A percentile compares a stretch with the other conserved stretches of the same genome.
These are phyloP conservation scores for Boletus rubropictus DNA, from an alignment of 768 basidiomycete species.

Conservation along the genomic window DNA sequence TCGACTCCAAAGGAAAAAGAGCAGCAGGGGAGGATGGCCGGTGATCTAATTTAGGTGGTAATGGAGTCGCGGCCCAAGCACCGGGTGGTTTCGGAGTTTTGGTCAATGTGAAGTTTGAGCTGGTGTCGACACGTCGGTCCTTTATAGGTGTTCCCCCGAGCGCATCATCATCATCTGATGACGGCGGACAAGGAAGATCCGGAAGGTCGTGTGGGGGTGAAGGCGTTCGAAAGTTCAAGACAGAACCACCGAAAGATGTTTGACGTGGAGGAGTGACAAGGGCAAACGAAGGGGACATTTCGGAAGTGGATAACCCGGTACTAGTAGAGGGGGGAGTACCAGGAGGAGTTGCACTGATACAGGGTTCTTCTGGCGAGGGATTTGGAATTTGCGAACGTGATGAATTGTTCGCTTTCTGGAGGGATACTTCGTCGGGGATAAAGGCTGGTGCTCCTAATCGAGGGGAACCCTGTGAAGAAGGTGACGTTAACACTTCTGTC, in stretches of 20 bases:
- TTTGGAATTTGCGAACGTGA: conserved; percentile 6
- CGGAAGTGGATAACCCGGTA: conserved; percentile 1
- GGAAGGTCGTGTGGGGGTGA: conserved; percentile 59
- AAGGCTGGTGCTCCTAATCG: conserved; percentile 3
- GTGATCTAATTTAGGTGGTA: conserved; percentile 18
- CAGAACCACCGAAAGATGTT: conserved; percentile 37
- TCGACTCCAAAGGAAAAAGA: conserved; percentile 22
- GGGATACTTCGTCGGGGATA: conserved; percentile 10
- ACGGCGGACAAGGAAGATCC: conserved; percentile 61
- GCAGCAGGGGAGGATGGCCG: conserved; percentile 15
- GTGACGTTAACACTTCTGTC: conserved; percentile 25
- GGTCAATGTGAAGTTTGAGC: conserved; percentile 28
- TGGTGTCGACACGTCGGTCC: conserved; percentile 11
- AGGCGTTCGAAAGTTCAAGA: conserved; percentile 52
- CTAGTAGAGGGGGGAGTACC: conserved; percentile 19
- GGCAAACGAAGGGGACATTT: conserved; percentile 15
- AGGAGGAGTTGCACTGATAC: conserved; percentile 21
- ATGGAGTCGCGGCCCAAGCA: conserved; percentile 40
- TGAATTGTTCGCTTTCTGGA: conserved; percentile 19
- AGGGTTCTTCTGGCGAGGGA: conserved; percentile 1
- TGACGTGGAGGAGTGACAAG: conserved; percentile 47
- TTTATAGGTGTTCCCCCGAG: conserved; percentile 22
- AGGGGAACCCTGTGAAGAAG: conserved; percentile 19
- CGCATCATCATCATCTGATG: conserved; percentile 46
- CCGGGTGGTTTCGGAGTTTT: conserved; percentile 46